Conservation (phyloP, 495 filamentous ascomycete species). For the Aspergillus olivimuriae region DNA sequence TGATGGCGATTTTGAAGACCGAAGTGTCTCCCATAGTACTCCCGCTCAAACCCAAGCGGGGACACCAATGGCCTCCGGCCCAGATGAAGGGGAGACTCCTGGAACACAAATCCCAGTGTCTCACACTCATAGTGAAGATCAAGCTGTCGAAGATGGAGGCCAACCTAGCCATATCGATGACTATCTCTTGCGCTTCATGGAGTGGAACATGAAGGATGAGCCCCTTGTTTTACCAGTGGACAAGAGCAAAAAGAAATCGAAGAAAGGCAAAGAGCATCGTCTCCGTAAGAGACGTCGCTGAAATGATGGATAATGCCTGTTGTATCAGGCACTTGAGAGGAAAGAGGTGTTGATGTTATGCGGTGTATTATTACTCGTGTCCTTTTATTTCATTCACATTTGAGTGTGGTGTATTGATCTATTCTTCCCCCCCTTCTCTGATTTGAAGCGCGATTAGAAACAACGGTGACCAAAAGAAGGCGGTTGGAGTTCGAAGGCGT, state of each 20-base stretch:
- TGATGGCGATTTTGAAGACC: conserved; percentile 87
- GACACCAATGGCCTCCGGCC: conserved; percentile 20
- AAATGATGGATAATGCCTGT: conserved; percentile 5
- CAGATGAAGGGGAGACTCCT: conserved; percentile 14
- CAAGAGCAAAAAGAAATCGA: conserved; percentile 70
- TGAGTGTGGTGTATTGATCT: background rate
- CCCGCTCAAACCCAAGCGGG: conserved; percentile 24
- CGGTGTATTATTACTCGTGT: background rate
- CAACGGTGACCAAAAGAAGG: background rate
- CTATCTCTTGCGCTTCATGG: conserved; percentile 75
- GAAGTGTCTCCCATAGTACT: conserved; percentile 40
- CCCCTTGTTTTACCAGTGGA: conserved; percentile 73
- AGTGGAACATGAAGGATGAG: conserved; percentile 69
- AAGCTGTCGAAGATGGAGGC: conserved; percentile 29
- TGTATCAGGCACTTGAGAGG: background rate
- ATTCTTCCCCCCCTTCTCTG: background rate
- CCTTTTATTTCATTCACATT: conserved; percentile 1
- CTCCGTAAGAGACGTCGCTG: conserved; percentile 38
- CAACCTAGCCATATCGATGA: conserved; percentile 64
- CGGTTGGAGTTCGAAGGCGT: conserved; percentile 2
- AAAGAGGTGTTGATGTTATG: background rate
- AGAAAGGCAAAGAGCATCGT: conserved; percentile 66
- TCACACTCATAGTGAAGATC: conserved; percentile 20
- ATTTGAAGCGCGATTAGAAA: no score
- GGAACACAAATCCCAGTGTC: conserved; percentile 8